Evolutionary conservation across 164 flowering plant genomes (phyloP).

Genomic region (Stephania japonica): DNA sequence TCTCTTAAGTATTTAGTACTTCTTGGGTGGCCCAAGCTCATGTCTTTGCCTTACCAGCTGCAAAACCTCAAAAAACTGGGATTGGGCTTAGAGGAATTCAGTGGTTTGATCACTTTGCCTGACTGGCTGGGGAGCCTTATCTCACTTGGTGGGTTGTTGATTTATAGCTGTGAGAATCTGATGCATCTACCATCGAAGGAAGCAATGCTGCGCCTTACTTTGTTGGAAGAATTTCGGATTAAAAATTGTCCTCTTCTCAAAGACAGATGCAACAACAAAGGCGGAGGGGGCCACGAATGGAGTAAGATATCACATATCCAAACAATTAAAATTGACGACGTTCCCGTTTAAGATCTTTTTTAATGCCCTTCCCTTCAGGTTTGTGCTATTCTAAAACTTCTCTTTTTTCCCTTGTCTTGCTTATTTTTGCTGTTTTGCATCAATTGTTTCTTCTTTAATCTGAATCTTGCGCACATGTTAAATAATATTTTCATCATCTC

Average conservation of each 20-base stretch:
- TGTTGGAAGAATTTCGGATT: background rate
- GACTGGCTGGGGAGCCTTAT: slow-evolving; percentile 15
- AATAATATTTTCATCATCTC: no score
- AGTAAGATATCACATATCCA: no score
- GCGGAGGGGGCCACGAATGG: no score
- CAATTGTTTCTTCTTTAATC: no score
- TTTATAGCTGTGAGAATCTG: slow-evolving; percentile 16
- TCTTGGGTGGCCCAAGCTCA: slow-evolving; percentile 1
- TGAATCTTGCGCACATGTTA: no score
- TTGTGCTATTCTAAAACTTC: no score
- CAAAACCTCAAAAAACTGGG: background rate
- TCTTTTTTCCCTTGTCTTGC: no score
- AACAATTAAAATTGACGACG: no score
- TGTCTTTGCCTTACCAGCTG: slow-evolving; percentile 6
- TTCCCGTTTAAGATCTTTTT: no score
- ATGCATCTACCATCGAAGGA: slow-evolving; percentile 7
- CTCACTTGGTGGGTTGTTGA: slow-evolving; percentile 11
- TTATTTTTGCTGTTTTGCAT: no score
- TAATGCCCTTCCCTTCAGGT: no score
- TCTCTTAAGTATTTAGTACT: background rate
- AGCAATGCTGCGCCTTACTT: background rate
- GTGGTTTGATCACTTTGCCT: slow-evolving; percentile 13
- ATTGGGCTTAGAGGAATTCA: slow-evolving; percentile 1
- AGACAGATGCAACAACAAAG: no score
- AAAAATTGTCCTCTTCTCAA: background rate